Evolutionary conservation across 2,329 filamentous ascomycete species (phyloP), one percentile per base, ranked within the genome.

Genomic region (Stromatinia cepivora): DNA sequence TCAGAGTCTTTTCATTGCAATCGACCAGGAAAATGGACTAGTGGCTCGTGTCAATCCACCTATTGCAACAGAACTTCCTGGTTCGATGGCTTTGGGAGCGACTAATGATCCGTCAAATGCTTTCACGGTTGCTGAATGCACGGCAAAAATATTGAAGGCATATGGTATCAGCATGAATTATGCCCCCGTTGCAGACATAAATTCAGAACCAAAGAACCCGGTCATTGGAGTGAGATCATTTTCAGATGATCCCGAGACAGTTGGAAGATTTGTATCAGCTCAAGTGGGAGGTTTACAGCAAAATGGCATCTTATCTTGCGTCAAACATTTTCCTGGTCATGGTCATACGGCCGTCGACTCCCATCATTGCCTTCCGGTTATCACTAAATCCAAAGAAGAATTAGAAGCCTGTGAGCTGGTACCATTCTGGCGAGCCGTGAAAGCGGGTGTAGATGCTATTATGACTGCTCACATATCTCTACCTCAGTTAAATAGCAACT

Each of bases 121-220:
- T 75, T 80, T 63, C 66, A 74, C 78, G 66, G 77, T 80, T 53
- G 79, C 79, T 3, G 76, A 74, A 45, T 77, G 77, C 48, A 83
- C 81, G 2, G 81, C 80, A 0, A 78, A 81, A 69, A 78, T 76
- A 4, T 70, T 83, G 62, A 75, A 72, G 20, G 75, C 77, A 34
- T 79, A 81, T 59, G 81, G 81, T 1, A 79, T 83, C 64, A 83
- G 82, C 66, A 82, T 82, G 79, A 81, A 82, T 69, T 82, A 82
- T 72, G 81, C 79, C 4, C 81, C 81, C 1, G 78, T 80, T 58
- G 82, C 81, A 36, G 81, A 83, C 69, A 77, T 82, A 48, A 82
- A 82, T 67, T 81, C 81, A 0, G 80, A 82, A 67, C 80, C 81
- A 1, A 75, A 79, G 56, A 82, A 82, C 63, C 81, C 79, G 2